These are phyloP conservation scores for Diaporthe helianthi DNA, from an alignment of 2,329 filamentous ascomycete genomes.

Conservation along the genomic window DNA sequence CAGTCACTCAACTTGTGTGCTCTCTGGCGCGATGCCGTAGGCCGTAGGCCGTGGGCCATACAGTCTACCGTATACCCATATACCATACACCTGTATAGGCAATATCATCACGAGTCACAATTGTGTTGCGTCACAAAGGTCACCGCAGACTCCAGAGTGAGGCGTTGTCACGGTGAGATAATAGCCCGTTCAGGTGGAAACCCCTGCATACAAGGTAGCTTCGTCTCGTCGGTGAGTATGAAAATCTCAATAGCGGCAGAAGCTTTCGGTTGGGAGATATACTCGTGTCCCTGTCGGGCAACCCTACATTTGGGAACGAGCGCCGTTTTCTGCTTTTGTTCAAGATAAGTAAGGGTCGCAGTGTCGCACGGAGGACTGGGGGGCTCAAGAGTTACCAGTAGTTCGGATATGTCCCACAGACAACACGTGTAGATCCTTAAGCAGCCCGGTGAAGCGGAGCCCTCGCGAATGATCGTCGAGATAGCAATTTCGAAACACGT, in stretches of 20 bases:
- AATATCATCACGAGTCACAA: conserved; percentile 2
- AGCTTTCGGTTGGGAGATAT: conserved; percentile 12
- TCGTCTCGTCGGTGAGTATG: conserved; percentile 10
- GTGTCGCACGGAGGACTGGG: neutral
- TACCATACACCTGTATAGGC: neutral
- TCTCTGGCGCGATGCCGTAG: neutral
- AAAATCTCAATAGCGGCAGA: conserved; percentile 23
- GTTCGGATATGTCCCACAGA: conserved; percentile 19
- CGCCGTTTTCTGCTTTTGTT: neutral
- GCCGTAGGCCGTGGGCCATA: neutral
- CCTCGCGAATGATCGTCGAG: conserved; percentile 14
- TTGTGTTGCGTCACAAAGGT: neutral
- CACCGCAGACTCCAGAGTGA: neutral
- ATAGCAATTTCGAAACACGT: conserved; percentile 19
- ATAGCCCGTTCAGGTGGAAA: neutral
- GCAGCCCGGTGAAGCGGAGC: conserved; percentile 4
- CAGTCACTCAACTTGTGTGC: neutral
- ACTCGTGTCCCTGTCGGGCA: neutral
- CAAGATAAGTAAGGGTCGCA: neutral
- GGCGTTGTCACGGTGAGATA: conserved; percentile 19
- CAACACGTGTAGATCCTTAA: neutral
- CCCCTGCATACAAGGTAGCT: conserved; percentile 8
- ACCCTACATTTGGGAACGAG: conserved; percentile 3
- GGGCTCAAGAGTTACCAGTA: conserved; percentile 6
- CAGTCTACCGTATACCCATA: neutral